Base-by-base conservation (phyloP, 129 eudicot species). In the Flaveria bidentis region DNA sequence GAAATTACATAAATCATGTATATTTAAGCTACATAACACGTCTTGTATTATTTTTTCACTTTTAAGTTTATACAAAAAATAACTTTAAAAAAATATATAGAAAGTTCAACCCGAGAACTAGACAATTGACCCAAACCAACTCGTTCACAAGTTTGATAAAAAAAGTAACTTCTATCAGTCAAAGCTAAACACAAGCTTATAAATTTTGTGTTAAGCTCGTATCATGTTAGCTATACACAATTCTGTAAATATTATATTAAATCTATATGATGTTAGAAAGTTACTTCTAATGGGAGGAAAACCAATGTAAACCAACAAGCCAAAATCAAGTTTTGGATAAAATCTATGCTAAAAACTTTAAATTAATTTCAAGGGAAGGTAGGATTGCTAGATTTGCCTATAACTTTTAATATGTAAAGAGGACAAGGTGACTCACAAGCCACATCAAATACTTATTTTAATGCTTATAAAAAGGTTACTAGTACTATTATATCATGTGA, bases 381-480 rank as follows among this genome's bases (percentile, higher is more conserved):
- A 58, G 8, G 39, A 4, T 58, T 25, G 36, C 66, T 23, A 58
- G 66, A 58, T 58, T 58, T 25, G 7, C 6, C 2, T 20, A 57
- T 20, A 18, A 7, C 64, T 53, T 53, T 53, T 53, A 17, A 9
- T 22, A 57, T 20, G 9, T 57, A 57, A 20, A 9, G 30, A 15
- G 20, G 45, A 2, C 20, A 15, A 57, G 13, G 67, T 61, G 67
- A 61, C 67, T 61, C 69, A 63, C 45, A 63, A 63, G 11, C 45
- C 45, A 62, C 69, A 63, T 63, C 45, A 14, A 30, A 30, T 5
- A 15, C 22, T 30, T 30, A 63, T 15, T 63, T 30, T 63, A 63
- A 0, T 63, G 69, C n/a, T 30, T 30, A 63, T 30, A 63, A 63
- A 25, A 63, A 6, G 69, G 69, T 63, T 63, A 63, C 69, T 30